phyloP scores from a whole-genome alignment of 495 filamentous ascomycete species.

The Ramalina intermedia region DNA sequence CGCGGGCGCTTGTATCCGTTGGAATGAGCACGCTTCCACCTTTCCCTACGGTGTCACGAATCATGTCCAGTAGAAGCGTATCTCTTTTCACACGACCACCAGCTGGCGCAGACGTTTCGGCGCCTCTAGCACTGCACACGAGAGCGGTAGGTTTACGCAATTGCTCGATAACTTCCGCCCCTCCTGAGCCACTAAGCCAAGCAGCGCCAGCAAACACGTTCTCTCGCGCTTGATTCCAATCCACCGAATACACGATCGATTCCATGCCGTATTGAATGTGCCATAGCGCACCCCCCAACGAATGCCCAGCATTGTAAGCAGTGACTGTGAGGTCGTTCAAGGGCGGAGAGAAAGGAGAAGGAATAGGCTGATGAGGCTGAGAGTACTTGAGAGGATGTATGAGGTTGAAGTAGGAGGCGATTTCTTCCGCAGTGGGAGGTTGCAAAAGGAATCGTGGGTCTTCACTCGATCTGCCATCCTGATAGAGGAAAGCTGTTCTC shows the following conservation, averaged over 20 bases:
- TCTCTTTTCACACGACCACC: slow-evolving; percentile 69
- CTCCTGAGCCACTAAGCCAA: slow-evolving; percentile 75
- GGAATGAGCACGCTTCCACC: slow-evolving; percentile 93
- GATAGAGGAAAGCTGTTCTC: slow-evolving; percentile 42
- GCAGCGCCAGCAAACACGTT: slow-evolving; percentile 87
- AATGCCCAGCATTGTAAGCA: slow-evolving; percentile 92
- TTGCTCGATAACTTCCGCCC: slow-evolving; percentile 83
- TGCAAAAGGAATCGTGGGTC: slow-evolving; percentile 55
- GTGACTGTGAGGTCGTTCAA: slow-evolving; percentile 89
- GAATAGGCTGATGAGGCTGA: slow-evolving; percentile 76
- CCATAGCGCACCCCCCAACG: slow-evolving; percentile 95
- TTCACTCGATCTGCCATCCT: slow-evolving; percentile 9
- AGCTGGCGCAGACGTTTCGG: slow-evolving; percentile 52
- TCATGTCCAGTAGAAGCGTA: slow-evolving; percentile 67
- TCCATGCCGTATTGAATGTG: slow-evolving; percentile 95
- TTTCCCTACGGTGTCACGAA: slow-evolving; percentile 57
- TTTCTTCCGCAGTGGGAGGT: slow-evolving; percentile 72
- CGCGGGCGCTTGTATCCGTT: slow-evolving; percentile 83
- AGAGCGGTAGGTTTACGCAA: slow-evolving; percentile 84
- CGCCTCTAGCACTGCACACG: slow-evolving; percentile 75
- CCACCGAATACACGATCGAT: slow-evolving; percentile 91
- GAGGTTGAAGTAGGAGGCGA: slow-evolving; percentile 78
- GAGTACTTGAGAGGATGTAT: slow-evolving; percentile 95
- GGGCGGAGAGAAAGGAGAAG: slow-evolving; percentile 75
- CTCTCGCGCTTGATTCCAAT: slow-evolving; percentile 93